Evolutionary conservation across 2,329 filamentous ascomycete genomes (phyloP).

Genomic region (Phialemoniopsis sp.): DNA sequence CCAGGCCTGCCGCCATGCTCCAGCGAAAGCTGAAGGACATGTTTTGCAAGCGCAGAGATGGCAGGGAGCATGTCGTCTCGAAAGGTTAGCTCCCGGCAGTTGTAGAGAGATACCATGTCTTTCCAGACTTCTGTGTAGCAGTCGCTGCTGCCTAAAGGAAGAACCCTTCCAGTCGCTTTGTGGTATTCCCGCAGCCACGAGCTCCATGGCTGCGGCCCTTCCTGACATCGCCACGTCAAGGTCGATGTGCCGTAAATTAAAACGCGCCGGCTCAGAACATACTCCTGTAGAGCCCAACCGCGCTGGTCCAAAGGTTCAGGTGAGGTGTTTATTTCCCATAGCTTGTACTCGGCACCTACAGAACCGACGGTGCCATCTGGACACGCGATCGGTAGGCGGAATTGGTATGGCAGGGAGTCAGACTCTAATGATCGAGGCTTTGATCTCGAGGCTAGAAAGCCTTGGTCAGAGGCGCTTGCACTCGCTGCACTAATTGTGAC

Average conservation of each 20-base stretch:
- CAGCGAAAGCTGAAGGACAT: too few relatives aligned
- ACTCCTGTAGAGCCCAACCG: constrained; percentile 2
- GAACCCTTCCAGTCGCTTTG: neutral
- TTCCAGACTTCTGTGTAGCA: constrained; percentile 2
- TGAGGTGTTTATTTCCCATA: too few relatives aligned
- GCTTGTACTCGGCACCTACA: neutral
- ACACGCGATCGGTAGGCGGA: constrained; percentile 1
- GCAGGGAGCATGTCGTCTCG: too few relatives aligned
- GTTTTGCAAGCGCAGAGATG: too few relatives aligned
- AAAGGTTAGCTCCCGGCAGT: too few relatives aligned
- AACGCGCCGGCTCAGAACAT: neutral
- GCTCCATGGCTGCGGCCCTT: neutral
- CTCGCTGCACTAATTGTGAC: constrained; percentile 1
- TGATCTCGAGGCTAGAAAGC: constrained; percentile 1
- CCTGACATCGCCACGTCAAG: constrained; percentile 1
- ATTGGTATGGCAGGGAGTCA: too few relatives aligned
- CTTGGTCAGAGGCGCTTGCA: neutral
- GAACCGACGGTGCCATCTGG: neutral
- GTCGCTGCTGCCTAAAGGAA: neutral
- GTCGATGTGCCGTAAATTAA: constrained; percentile 2
- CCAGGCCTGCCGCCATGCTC: too few relatives aligned
- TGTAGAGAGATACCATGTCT: neutral
- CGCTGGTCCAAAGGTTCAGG: neutral
- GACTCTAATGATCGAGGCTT: neutral
- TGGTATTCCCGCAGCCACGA: neutral